phyloP scores from a whole-genome alignment of 2,329 filamentous ascomycete genomes.

The Alternaria triticina region DNA sequence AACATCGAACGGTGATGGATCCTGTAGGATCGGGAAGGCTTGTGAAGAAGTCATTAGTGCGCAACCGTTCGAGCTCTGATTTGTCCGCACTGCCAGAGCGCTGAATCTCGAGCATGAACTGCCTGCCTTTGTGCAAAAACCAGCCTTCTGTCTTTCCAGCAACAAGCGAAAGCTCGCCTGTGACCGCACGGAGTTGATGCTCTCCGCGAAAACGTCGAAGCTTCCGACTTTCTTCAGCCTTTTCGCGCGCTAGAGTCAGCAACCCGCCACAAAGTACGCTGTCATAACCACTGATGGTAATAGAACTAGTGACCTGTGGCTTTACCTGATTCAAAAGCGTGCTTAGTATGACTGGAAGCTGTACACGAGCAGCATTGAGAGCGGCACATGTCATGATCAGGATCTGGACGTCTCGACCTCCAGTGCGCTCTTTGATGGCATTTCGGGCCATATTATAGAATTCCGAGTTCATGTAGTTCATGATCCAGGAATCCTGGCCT shows the following conservation, averaged over 20 bases:
- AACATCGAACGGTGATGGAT: conserved; percentile 6
- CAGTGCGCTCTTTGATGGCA: background rate
- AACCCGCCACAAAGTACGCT: background rate
- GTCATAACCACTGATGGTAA: background rate
- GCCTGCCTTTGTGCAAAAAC: conserved; percentile 2
- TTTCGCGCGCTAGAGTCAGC: background rate
- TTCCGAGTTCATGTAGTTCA: conserved; percentile 3
- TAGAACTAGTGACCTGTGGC: conserved; percentile 4
- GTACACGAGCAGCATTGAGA: conserved; percentile 2
- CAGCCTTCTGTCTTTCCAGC: background rate
- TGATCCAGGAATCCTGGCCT: conserved; percentile 3
- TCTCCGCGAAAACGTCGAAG: background rate
- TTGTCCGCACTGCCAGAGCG: background rate
- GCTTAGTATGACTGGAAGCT: background rate
- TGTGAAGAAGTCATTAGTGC: background rate
- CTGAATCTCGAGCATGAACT: background rate
- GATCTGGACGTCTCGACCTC: conserved; percentile 1
- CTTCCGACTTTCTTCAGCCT: background rate
- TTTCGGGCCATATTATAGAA: background rate
- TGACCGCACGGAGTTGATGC: background rate
- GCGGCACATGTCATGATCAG: conserved; percentile 2
- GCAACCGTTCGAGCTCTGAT: background rate
- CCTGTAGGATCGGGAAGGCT: background rate
- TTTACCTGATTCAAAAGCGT: conserved; percentile 4
- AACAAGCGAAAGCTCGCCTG: background rate